Percentiles rank a stretch among this genome's conserved stretches.
These are phyloP conservation scores for Plectosphaerella plurivora DNA, from an alignment of 2,329 filamentous ascomycete genomes.

Conservation along the genomic window DNA sequence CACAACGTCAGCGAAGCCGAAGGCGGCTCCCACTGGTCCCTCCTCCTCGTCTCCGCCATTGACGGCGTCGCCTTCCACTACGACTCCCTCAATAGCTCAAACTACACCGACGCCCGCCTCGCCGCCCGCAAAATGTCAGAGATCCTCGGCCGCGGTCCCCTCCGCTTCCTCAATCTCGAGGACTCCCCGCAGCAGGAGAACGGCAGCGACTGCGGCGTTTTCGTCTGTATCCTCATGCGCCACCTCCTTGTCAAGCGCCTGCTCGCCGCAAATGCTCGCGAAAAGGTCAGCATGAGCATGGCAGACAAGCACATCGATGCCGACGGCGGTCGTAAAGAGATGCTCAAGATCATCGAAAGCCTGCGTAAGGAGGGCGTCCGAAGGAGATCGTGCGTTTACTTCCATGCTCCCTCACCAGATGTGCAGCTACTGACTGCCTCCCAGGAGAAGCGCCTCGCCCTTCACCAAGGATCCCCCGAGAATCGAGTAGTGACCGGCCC, in stretches of 20 bases:
- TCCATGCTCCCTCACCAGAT: neutral
- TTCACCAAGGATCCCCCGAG: constrained; percentile 32
- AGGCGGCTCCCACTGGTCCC: constrained; percentile 90
- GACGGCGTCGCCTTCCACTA: constrained; percentile 96
- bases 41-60: constrained; percentile 82
- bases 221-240: constrained; percentile 92
- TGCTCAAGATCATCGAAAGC: constrained; percentile 82
- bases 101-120: constrained; percentile 67
- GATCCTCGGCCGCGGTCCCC: constrained; percentile 56
- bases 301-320: constrained; percentile 80
- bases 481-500: constrained; percentile 30
- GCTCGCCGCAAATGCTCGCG: constrained; percentile 69
- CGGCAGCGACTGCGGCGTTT: constrained; percentile 89
- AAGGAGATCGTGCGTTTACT: constrained; percentile 75
- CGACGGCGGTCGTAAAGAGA: constrained; percentile 76
- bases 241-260: constrained; percentile 85
- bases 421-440: neutral
- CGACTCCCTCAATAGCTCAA: constrained; percentile 75
- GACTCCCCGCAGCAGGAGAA: constrained; percentile 92
- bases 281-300: constrained; percentile 95
- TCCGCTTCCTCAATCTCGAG: constrained; percentile 75
- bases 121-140: constrained; percentile 65
- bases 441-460: constrained; percentile 30
- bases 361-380: constrained; percentile 84
- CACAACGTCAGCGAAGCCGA: constrained; percentile 72